A percentile compares a stretch with the other conserved stretches of the same genome.
Evolutionary conservation across 306 rosid species (phyloP).

Genomic region (Cicer bijugum): DNA sequence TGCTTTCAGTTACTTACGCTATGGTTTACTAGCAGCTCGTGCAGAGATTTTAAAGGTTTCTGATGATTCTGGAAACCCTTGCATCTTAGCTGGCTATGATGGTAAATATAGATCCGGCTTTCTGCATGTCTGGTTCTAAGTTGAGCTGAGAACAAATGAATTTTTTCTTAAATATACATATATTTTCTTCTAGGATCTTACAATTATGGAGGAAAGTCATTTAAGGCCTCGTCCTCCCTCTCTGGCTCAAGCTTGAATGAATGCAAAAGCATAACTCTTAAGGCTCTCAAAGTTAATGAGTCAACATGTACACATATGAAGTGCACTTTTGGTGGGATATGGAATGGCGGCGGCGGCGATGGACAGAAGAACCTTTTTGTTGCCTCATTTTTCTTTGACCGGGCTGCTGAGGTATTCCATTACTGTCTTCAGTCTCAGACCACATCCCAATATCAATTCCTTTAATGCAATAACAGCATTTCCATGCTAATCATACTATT

Average conservation of each 20-base stretch:
- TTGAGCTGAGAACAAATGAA: background rate
- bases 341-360: constrained; percentile 97
- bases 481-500: constrained; percentile 35
- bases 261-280: constrained; percentile 63
- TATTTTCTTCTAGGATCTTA: constrained; percentile 55
- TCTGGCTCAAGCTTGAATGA: constrained; percentile 73
- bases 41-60: constrained; percentile 79
- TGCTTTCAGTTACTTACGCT: constrained; percentile 74
- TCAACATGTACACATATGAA: constrained; percentile 79
- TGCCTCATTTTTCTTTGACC: constrained; percentile 97
- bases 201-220: constrained; percentile 66
- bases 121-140: constrained; percentile 15
- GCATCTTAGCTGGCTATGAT: constrained; percentile 70
- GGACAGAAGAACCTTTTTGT: constrained; percentile 86
- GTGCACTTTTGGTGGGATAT: constrained; percentile 88
- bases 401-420: constrained; percentile 83
- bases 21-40: constrained; percentile 88
- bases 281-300: constrained; percentile 77
- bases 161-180: background rate
- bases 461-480: constrained; percentile 4
- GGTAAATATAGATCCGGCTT: constrained; percentile 59
- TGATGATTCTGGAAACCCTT: constrained; percentile 63
- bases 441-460: background rate
- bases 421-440: constrained; percentile 16
- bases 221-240: constrained; percentile 58